A percentile compares a stretch with the other conserved stretches of the same genome.
Conservation (phyloP, 2,329 filamentous ascomycete species). For the Phialophora macrospora region DNA sequence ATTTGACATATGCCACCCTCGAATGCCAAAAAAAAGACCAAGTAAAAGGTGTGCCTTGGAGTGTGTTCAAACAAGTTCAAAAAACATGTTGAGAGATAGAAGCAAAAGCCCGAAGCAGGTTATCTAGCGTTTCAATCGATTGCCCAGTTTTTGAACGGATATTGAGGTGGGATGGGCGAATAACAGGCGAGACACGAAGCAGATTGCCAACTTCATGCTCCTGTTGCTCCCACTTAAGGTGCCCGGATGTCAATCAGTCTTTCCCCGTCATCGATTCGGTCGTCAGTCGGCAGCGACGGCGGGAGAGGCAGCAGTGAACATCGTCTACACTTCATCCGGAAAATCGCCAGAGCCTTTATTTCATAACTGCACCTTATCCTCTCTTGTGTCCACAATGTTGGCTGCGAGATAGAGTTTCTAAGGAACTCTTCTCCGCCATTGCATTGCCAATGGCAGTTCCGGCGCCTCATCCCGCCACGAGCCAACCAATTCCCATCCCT, state of each 20-base stretch:
- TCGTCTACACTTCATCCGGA: background rate
- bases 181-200: slow-evolving; percentile 10
- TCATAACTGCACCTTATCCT: background rate
- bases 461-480: slow-evolving; percentile 15
- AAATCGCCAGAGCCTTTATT: background rate
- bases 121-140: slow-evolving; percentile 2
- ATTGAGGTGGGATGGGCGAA: slow-evolving; percentile 20
- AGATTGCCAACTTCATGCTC: slow-evolving; percentile 16
- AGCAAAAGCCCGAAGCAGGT: background rate
- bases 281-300: slow-evolving; percentile 10
- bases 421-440: slow-evolving; percentile 18
- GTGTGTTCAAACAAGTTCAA: background rate
- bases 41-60: background rate
- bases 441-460: slow-evolving; percentile 11
- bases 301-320: background rate
- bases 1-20: background rate
- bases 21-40: background rate
- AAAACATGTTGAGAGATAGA: background rate
- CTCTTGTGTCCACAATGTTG: background rate
- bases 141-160: slow-evolving; percentile 14
- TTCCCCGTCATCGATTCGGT: slow-evolving; percentile 4
- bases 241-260: slow-evolving; percentile 17
- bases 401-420: slow-evolving; percentile 15
- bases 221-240: background rate
- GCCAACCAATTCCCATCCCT: slow-evolving; percentile 20